Conservation (phyloP, 192 early-diverging fungal species). For the Obelidium mucronatum region DNA sequence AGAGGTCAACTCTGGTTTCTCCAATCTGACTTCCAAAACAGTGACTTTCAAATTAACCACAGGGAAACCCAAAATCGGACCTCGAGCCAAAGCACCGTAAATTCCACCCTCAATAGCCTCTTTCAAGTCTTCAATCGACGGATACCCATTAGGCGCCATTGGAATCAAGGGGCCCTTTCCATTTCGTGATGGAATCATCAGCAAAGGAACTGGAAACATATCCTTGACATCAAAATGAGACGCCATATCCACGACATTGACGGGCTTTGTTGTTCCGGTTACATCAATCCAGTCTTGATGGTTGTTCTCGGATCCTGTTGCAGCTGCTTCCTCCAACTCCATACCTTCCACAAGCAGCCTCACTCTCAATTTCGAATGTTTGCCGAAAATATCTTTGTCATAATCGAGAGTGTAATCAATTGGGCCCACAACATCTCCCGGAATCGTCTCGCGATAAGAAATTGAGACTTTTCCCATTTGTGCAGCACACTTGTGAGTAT, state of each 20-base stretch:
- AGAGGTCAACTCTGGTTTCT: conserved; percentile 40
- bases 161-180: conserved; percentile 4
- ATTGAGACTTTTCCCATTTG: conserved; percentile 87
- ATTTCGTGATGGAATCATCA: conserved; percentile 13
- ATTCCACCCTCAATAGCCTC: conserved; percentile 73
- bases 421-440: conserved; percentile 25
- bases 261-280: not conserved
- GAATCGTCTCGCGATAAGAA: conserved; percentile 81
- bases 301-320: not conserved
- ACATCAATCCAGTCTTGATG: conserved; percentile 30
- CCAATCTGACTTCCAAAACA: conserved; percentile 31
- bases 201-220: conserved; percentile 14
- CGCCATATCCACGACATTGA: conserved; percentile 11
- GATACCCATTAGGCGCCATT: conserved; percentile 24
- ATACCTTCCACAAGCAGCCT: conserved; percentile 62
- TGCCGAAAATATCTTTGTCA: conserved; percentile 77
- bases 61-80: conserved; percentile 81
- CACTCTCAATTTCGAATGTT: conserved; percentile 64
- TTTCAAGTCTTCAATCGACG: conserved; percentile 33
- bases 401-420: conserved; percentile 56
- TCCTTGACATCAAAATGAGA: conserved; percentile 5
- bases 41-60: conserved; percentile 58
- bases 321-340: conserved; percentile 46
- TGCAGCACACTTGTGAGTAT: conserved; percentile 78
- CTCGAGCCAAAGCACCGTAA: conserved; percentile 71